phyloP scores from a whole-genome alignment of 1,284 basidiomycete genomes.

The Pyrrhoderma noxium region DNA sequence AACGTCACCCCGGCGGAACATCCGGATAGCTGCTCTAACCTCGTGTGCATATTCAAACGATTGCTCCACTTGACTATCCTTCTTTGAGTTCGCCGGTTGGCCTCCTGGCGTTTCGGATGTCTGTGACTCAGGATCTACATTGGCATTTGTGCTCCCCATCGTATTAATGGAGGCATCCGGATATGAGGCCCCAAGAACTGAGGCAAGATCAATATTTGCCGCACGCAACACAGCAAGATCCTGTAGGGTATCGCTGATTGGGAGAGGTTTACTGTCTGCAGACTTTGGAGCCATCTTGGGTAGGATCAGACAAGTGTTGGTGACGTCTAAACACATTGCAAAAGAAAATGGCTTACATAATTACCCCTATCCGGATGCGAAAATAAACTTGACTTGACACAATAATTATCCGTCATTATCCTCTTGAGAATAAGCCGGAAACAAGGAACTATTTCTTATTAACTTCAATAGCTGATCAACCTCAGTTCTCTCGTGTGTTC shows the following conservation, averaged over 20 bases:
- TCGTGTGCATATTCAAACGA: slow-evolving; percentile 36
- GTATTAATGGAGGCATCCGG: slow-evolving; percentile 23
- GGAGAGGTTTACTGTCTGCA: slow-evolving; percentile 28
- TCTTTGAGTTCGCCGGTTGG: neutral
- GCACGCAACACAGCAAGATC: slow-evolving; percentile 65
- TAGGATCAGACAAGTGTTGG: too few relatives aligned
- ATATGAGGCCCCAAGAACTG: slow-evolving; percentile 26
- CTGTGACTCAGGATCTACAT: slow-evolving; percentile 28
- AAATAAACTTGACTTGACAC: too few relatives aligned
- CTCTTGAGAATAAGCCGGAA: too few relatives aligned
- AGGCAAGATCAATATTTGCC: slow-evolving; percentile 45
- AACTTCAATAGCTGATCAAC: too few relatives aligned
- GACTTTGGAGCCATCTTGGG: slow-evolving; percentile 6
- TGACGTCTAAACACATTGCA: too few relatives aligned
- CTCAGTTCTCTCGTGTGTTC: too few relatives aligned
- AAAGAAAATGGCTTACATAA: too few relatives aligned
- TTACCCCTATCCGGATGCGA: too few relatives aligned
- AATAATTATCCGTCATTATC: too few relatives aligned
- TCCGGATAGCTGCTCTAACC: slow-evolving; percentile 45
- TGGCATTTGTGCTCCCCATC: slow-evolving; percentile 17
- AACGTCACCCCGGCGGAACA: slow-evolving; percentile 46
- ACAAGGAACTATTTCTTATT: too few relatives aligned
- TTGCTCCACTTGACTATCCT: slow-evolving; percentile 11
- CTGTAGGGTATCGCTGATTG: slow-evolving; percentile 53
- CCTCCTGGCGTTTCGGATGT: neutral